Conservation (phyloP, 2,329 filamentous ascomycete genomes). For the Claviceps paspali region DNA sequence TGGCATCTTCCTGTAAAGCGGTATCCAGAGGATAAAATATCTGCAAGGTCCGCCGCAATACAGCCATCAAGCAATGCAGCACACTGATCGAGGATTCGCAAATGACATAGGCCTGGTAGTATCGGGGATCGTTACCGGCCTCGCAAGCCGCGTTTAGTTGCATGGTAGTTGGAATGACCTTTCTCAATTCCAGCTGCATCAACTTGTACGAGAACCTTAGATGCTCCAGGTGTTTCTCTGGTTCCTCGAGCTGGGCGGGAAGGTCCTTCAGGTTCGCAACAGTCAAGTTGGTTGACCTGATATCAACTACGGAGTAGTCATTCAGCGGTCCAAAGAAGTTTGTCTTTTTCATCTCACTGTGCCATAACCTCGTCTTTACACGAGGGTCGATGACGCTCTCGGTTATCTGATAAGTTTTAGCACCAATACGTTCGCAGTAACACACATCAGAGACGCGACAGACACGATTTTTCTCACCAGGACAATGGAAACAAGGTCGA, state of each 20-base stretch:
- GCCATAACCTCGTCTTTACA: conserved; percentile 2
- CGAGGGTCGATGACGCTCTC: conserved; percentile 5
- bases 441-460: background rate
- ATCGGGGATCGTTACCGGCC: background rate
- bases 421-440: background rate
- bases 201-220: conserved; percentile 3
- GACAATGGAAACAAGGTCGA: conserved; percentile 3
- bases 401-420: conserved; percentile 3
- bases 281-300: conserved; percentile 4
- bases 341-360: conserved; percentile 1
- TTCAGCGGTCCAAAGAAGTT: conserved; percentile 5
- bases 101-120: conserved; percentile 5
- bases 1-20: background rate
- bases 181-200: conserved; percentile 3
- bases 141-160: conserved; percentile 3
- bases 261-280: conserved; percentile 4
- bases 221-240: conserved; percentile 4
- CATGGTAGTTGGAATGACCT: background rate
- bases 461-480: background rate
- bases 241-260: conserved; percentile 2
- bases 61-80: conserved; percentile 4
- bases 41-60: conserved; percentile 3
- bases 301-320: conserved; percentile 6
- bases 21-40: conserved; percentile 2
- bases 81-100: conserved; percentile 5